Percentiles rank a stretch among this genome's conserved stretches.
Conservation (phyloP, 202 grass and related monocot genomes). For the Schoenoplectus triqueter region DNA sequence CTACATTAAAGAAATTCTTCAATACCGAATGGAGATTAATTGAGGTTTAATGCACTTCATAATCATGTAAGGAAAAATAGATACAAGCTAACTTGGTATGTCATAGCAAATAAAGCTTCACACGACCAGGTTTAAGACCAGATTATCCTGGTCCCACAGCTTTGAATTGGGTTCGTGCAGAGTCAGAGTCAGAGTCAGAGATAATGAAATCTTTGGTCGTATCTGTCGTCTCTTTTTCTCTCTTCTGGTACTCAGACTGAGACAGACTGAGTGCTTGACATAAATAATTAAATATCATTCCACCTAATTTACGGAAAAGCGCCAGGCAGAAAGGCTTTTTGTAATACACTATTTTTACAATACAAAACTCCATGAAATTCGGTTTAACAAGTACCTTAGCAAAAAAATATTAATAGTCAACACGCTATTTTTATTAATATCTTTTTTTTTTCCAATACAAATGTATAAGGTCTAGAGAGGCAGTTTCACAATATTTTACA, state of each 20-base stretch:
- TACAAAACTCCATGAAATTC: background rate
- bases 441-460: too few species aligned
- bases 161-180: conserved; percentile 28
- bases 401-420: too few species aligned
- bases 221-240: conserved; percentile 38
- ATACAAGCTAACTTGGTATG: background rate
- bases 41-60: background rate
- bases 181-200: conserved; percentile 33
- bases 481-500: too few species aligned
- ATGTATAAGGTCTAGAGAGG: too few species aligned
- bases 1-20: background rate
- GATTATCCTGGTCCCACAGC: conserved; percentile 17
- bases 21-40: background rate
- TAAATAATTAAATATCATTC: background rate
- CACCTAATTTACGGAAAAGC: background rate
- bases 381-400: too few species aligned
- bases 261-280: background rate
- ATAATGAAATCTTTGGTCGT: conserved; percentile 41
- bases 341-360: background rate
- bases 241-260: conserved; percentile 22
- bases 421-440: too few species aligned
- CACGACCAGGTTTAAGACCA: conserved; percentile 27
- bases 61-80: background rate
- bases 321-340: background rate
- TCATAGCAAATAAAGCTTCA: background rate